These are phyloP conservation scores for Fusarium staphyleae DNA, from an alignment of 2,329 filamentous ascomycete genomes.

Conservation along the genomic window DNA sequence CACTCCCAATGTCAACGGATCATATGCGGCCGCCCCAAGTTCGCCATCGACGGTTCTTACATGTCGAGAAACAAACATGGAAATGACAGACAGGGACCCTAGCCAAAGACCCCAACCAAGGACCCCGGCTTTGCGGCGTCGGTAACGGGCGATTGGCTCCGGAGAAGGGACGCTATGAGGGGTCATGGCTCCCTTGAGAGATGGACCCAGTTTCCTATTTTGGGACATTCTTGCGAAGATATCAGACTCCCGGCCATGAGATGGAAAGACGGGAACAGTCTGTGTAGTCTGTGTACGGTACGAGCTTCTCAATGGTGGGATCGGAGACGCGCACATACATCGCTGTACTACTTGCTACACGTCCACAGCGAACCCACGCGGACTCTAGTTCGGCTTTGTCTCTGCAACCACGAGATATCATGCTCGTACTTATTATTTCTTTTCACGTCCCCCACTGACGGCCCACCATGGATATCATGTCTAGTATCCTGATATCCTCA, in stretches of 20 bases:
- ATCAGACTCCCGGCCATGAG: conserved; percentile 17
- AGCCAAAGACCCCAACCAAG: conserved; percentile 26
- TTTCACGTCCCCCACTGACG: conserved; percentile 6
- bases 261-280: conserved; percentile 4
- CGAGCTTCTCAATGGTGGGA: background rate
- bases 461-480: conserved; percentile 1
- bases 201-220: conserved; percentile 40
- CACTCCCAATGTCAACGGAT: background rate
- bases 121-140: conserved; percentile 24
- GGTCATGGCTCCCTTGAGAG: conserved; percentile 28
- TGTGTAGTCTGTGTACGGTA: conserved; percentile 1
- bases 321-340: too few relatives aligned
- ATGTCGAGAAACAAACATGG: background rate
- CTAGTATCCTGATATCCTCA: background rate
- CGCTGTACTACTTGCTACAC: background rate
- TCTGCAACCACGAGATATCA: conserved; percentile 12
- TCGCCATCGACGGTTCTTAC: too few relatives aligned
- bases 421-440: conserved; percentile 25
- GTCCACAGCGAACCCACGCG: background rate
- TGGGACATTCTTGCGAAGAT: conserved; percentile 45
- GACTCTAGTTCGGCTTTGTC: background rate
- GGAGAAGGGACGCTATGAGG: conserved; percentile 31
- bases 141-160: conserved; percentile 36
- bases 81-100: conserved; percentile 16
- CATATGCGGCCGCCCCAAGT: too few relatives aligned